Base-by-base conservation (phyloP, 73 alveolate species). In the Breviolum minutum region DNA sequence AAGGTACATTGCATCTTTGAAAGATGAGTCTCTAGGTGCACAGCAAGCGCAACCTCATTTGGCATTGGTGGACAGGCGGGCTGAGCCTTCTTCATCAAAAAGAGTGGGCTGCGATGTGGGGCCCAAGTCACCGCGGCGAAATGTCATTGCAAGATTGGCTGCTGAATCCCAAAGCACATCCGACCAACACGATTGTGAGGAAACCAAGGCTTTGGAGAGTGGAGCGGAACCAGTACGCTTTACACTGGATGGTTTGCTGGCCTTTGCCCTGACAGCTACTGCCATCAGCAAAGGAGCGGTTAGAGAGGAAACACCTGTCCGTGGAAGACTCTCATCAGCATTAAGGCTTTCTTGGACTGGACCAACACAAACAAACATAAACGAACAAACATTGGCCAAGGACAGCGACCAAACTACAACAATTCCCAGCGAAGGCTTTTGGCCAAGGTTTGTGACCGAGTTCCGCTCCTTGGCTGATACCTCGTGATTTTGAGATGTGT, bases 391-490 rank as follows among this genome's bases (percentile, higher is more conserved):
- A 40, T 40, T 40, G 54, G 54, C 54, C 54, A 40, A 40, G 87
- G 87, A 79, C 30, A 79, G 66, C 63, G 87, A 29, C 87, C 87
- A 79, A 79, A 79, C 87, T 79, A 79, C 66, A 79, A 79, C 48
- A 64, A 64, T 4, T 13, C 66, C 87, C 22, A 79, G 5, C 11
- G 87, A 27, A 79, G 27, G 66, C 87, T 79, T 32, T 8, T 5
- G 6, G 87, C 87, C 30, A 79, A 79, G 66, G n/a, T 32, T 12
- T 26, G 48, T 12, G 66, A 29, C 63, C 63, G 87, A 11, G 66
- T 32, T 29, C 30, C 12, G 87, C 62, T 0, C 0, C 62, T 76
- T 27, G 27, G 87, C 12, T 32, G 87, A 8, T 30, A 71, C 19
- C 22, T 20, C 12, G 11, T n/a, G 85, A 76, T 1, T 24, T n/a